Evolutionary conservation across 306 rosid species (phyloP).

Genomic region (Mucuna pruriens): DNA sequence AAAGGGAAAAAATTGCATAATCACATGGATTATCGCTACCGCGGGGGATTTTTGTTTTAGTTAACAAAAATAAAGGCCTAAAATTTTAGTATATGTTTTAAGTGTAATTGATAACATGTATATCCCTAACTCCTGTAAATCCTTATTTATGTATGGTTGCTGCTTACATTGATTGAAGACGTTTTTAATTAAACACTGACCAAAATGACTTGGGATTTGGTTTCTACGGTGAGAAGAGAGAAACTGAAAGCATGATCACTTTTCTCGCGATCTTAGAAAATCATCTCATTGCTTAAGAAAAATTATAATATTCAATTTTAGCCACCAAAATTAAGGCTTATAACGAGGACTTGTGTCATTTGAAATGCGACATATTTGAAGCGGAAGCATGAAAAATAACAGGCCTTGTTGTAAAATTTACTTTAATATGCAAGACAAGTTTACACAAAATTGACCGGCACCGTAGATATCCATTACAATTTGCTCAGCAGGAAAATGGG

Average conservation of each 20-base stretch:
- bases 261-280: neutral
- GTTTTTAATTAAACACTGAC: too few species aligned
- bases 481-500: slow-evolving; percentile 14
- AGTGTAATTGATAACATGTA: too few species aligned
- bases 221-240: neutral
- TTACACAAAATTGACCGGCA: slow-evolving; percentile 28
- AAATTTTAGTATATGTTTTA: too few species aligned
- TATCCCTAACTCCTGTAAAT: too few species aligned
- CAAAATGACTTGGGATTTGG: neutral
- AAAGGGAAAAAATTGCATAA: too few species aligned
- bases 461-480: slow-evolving; percentile 13
- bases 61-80: too few species aligned
- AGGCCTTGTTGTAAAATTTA: neutral
- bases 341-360: neutral
- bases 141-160: too few species aligned
- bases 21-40: too few species aligned
- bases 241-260: neutral
- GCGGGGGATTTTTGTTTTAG: too few species aligned
- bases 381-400: neutral
- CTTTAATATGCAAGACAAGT: slow-evolving; percentile 37
- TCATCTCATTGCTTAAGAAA: neutral
- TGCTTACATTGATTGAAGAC: too few species aligned
- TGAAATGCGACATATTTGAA: neutral
- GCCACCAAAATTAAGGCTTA: neutral
- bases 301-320: neutral